Evolutionary conservation across 2,329 filamentous ascomycete species (phyloP), one percentile per base, ranked within the genome.

Genomic region (Orbilia blumenaviensis): DNA sequence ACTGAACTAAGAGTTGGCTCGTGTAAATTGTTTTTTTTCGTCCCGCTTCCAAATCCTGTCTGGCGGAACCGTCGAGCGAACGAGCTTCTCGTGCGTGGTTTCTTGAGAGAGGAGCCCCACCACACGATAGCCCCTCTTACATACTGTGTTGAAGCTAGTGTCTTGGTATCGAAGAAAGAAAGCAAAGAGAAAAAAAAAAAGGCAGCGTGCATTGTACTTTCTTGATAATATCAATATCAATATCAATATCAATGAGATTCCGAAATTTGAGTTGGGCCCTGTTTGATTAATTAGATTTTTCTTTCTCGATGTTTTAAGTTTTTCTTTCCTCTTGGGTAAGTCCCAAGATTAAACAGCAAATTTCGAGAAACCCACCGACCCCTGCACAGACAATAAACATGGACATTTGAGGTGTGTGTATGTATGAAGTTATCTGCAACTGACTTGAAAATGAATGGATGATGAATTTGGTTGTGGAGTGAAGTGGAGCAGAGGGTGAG

Each of bases 21-120:
- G 5, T 14, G 5, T 16, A 6, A 9, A 9, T 32, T 21, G 4
- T 21, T 12, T 23, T 16, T 58, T 44, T 58, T 75, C 71, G 71
- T 75, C 71, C 71, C 71, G 71, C 71, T 75, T 75, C 71, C 71
- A 75, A 76, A 76, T 69, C 72, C 72, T 69, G 72, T 76, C 66
- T 76, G 72, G 72, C 72, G 72, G 72, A 60, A 69, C 64, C 64
- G 72, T 76, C 63, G 72, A 76, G 62, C 52, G 64, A 18, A n/a
- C n/a, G n/a, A n/a, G n/a, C n/a, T n/a, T n/a, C n/a, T n/a, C n/a
- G n/a, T n/a, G 16, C 61, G 25, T 52, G 18, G n/a, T 54, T 32
- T 34, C 21, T 44, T 36, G 44, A 41, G 36, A n/a, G n/a, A n/a
- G n/a, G n/a, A 38, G 52, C 61, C 69, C 62, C 69, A 56, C 69